A percentile compares a stretch with the other conserved stretches of the same genome.
Evolutionary conservation across 2,329 filamentous ascomycete species (phyloP).

Genomic region (Cladosporium sp.): DNA sequence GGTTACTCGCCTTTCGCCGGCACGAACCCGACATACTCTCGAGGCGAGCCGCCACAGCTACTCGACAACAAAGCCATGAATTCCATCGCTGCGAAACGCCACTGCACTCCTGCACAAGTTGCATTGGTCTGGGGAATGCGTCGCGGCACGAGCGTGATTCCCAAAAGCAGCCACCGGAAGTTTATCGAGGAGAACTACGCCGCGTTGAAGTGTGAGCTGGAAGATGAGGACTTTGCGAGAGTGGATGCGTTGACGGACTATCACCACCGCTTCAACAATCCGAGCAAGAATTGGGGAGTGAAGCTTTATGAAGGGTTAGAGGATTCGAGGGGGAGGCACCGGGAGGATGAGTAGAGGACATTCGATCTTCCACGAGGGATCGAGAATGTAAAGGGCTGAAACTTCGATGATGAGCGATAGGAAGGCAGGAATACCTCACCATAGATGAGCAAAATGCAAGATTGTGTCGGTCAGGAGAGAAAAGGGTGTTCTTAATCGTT

Average conservation of each 20-base stretch:
- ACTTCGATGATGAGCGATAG: no score
- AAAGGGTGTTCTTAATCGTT: neutral
- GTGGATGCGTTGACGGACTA: conserved; percentile 33
- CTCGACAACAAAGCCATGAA: conserved; percentile 41
- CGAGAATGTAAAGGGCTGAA: no score
- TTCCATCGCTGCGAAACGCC: conserved; percentile 38
- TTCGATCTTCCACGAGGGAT: no score
- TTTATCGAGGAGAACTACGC: conserved; percentile 45
- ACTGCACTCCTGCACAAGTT: conserved; percentile 42
- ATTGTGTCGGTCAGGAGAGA: no score
- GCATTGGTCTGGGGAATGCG: conserved; percentile 48
- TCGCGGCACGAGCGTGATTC: conserved; percentile 48
- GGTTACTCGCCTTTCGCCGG: conserved; percentile 48
- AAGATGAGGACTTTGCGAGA: conserved; percentile 34
- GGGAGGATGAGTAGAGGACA: conserved; percentile 15
- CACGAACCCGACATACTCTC: conserved; percentile 45
- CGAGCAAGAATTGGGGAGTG: conserved; percentile 38
- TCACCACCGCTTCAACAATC: conserved; percentile 39
- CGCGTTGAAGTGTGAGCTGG: conserved; percentile 33
- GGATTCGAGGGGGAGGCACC: conserved; percentile 24
- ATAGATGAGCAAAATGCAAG: no score
- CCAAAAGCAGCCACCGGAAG: conserved; percentile 44
- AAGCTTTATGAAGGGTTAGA: conserved; percentile 42
- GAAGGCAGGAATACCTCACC: no score
- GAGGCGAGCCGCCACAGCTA: conserved; percentile 31